Base-by-base conservation (phyloP, 2,329 filamentous ascomycete species). In the Hypoxylon sp. region DNA sequence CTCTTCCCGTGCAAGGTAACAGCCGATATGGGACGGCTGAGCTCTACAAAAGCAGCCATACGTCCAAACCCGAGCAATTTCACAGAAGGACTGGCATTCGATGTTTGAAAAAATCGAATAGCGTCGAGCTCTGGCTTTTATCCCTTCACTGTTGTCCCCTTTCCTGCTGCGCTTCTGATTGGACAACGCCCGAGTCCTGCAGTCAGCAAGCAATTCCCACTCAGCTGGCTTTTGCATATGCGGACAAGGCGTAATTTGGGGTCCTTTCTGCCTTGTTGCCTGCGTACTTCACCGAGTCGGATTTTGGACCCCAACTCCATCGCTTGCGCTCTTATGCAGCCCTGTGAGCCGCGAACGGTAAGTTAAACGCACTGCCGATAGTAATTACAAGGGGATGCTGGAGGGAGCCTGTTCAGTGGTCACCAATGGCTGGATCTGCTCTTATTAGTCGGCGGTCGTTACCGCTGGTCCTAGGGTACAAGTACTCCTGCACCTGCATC, bases 251-350 rank as follows among this genome's bases (percentile, higher is more conserved):
- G 73, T 72, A 76, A 73, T 77, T 73, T 65, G 71, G 65, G 69
- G 70, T 73, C 74, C 66, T 73, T 73, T 78, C 76, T 78, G 77
- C 77, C 77, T 79, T 79, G 77, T 78, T 78, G 77, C 77, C 77
- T 78, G 73, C 72, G 73, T 75, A 76, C 74, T 71, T 77, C 74
- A 75, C 75, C 77, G 75, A 77, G 76, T 78, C 68, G 69, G 62
- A 58, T 75, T 72, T 75, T 71, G 73, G 75, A 73, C 76, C 77
- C 77, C 76, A 76, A 74, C 70, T 73, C 73, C 76, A 75, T 73
- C 72, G 68, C 68, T 72, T 72, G 69, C 70, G 53, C 68, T 72
- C 69, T 72, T 62, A 70, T 74, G 73, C 75, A 75, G 73, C 72
- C 73, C 71, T 74, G 74, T 73, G 74, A 73, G 74, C 74, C 66